Percentiles rank a stretch among this genome's conserved stretches.
phyloP scores from a whole-genome alignment of 2,329 filamentous ascomycete species.

The Chrysoporthe cubensis region DNA sequence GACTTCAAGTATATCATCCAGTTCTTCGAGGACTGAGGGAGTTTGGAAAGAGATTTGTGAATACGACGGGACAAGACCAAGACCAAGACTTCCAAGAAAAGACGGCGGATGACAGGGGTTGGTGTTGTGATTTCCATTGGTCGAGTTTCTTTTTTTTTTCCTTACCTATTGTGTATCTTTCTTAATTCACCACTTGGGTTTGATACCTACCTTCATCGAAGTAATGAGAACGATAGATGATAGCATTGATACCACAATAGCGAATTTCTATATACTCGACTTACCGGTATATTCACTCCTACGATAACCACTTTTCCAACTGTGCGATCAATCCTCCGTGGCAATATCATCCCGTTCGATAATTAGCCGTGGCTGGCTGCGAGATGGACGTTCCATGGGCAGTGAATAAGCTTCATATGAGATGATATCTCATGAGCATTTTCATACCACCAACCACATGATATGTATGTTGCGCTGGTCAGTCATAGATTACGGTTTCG shows the following conservation, averaged over 20 bases:
- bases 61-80: not conserved
- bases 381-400: too few species aligned
- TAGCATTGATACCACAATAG: slow-evolving; percentile 3
- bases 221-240: not conserved
- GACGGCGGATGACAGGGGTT: not conserved
- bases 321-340: too few species aligned
- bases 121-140: not conserved
- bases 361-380: too few species aligned
- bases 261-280: not conserved
- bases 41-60: not conserved
- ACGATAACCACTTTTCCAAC: not conserved
- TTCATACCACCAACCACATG: too few species aligned
- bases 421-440: not conserved
- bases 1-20: slow-evolving; percentile 85
- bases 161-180: not conserved
- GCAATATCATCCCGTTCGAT: too few species aligned
- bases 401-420: too few species aligned
- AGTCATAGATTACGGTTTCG: too few species aligned
- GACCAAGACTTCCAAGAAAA: not conserved
- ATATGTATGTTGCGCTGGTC: too few species aligned
- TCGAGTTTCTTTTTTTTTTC: not conserved
- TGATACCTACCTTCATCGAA: not conserved
- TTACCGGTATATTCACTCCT: not conserved
- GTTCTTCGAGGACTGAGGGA: slow-evolving; percentile 74
- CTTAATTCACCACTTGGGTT: not conserved